Base-by-base conservation (phyloP, 2,329 filamentous ascomycete genomes). In the Exophiala phaeomuriformis region DNA sequence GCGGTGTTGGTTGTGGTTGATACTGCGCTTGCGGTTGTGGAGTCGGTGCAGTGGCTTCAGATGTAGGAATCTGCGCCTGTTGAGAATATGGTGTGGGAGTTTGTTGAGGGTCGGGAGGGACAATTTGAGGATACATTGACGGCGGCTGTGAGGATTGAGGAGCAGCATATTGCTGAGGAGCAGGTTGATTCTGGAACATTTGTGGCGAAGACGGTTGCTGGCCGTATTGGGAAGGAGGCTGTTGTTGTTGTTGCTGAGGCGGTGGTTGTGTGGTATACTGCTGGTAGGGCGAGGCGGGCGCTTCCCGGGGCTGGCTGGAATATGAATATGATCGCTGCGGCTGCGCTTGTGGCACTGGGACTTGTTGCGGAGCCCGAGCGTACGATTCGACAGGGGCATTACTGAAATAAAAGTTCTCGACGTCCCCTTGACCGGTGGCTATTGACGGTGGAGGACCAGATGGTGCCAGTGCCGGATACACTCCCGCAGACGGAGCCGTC, bases 351-450 rank as follows among this genome's bases (percentile, higher is more conserved):
- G 75, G 70, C 48, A 75, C 74, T 52, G 72, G 68, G 29, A 73
- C 84, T 36, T 73, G 69, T 12, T 76, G 73, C 49, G 79, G 78
- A 7, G 76, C 74, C 43, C 73, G 66, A 7, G 67, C 70, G 58
- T 79, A 78, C 3, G 75, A 65, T 5, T 68, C 74, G 60, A 69
- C 68, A 47, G 69, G 74, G 40, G 79, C 73, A 61, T 84, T 85
- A 35, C 82, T 81, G 9, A 82, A 87, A 68, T 96, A 96, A 68
- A 86, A 96, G 69, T 77, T 91, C 66, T 96, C 90, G 6, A 83
- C 82, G 1, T 78, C 79, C 7, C 77, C 75, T 29, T 73, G 68
- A 28, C 64, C 67, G 57, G 72, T 70, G 42, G 64, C 70, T 45
- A 58, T 53, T 3, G 53, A 33, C 28, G 8, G 77, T 7, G 58